Evolutionary conservation across 306 rosid genomes (phyloP), one percentile per base, ranked within the genome.

Genomic region (Prunus mume): DNA sequence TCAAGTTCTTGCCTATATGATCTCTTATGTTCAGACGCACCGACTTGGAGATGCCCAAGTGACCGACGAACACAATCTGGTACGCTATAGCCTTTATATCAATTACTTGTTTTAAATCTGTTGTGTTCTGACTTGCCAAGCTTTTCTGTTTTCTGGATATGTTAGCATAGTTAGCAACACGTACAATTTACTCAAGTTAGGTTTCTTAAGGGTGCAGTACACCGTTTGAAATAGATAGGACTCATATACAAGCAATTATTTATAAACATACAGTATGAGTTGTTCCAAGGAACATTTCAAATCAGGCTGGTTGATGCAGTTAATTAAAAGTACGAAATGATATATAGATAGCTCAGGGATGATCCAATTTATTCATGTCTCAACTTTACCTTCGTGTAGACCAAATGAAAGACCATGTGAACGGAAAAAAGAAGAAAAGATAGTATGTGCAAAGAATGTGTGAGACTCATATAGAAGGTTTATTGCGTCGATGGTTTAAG

Each of bases 11-110:
- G 93, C 84, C 93, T 93, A 41, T 93, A 86, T 62, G 98, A 93
- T 83, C 98, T 93, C 73, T 88, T 93, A 15, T 83, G 90, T 69
- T 72, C 89, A 60, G 96, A 93, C 45, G 49, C 93, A 61, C 89
- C 89, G 17, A 78, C 63, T 77, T 83, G 83, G 73, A 76, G 67
- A n/a, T n/a, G 77, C 73, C 86, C 79, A 75, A 85, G 78, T 24
- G 85, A 81, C 25, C 83, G n/a, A 68, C 76, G 82, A 79, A 4
- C 74, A 65, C 22, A 71, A 72, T 83, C 83, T 12, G 89, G 96
- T 93, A 89, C 18, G 49, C 25, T 81, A 41, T 68, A 19, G 28
- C 52, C 38, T 75, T 55, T 11, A 22, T 20, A 54, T 32, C n/a
- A 18, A 45, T 73, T 30, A 9, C 65, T 50, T 20, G 47, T 34